Conservation (phyloP, 345 rosid species). For the Brassica incana region DNA sequence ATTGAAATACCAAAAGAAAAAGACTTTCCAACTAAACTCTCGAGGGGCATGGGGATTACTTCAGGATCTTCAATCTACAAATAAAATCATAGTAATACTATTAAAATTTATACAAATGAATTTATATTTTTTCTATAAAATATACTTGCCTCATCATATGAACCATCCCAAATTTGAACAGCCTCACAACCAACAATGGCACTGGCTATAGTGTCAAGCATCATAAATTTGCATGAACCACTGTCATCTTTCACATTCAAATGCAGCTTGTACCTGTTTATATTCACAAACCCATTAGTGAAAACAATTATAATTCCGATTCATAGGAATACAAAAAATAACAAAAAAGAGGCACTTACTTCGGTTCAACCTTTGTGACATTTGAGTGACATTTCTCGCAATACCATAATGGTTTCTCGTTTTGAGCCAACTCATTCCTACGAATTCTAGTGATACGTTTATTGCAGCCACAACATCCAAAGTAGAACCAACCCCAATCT, state of each 20-base stretch:
- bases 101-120: too few relatives aligned
- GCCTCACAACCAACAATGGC: background rate
- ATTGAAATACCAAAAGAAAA: background rate
- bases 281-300: too few relatives aligned
- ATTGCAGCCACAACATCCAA: background rate
- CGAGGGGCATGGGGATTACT: background rate
- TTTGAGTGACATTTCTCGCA: background rate
- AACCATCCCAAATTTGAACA: background rate
- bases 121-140: too few relatives aligned
- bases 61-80: background rate
- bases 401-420: background rate
- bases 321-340: too few relatives aligned
- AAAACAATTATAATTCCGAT: too few relatives aligned
- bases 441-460: background rate
- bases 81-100: too few relatives aligned
- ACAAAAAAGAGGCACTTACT: background rate
- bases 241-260: background rate
- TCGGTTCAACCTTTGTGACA: background rate
- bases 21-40: background rate
- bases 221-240: background rate
- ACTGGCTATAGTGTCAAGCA: background rate
- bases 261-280: background rate
- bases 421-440: background rate
- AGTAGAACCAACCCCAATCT: background rate
- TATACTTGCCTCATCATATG: background rate